These are phyloP conservation scores for Solanum lignicaule DNA, from an alignment of 257 asterid genomes.

Conservation along the genomic window DNA sequence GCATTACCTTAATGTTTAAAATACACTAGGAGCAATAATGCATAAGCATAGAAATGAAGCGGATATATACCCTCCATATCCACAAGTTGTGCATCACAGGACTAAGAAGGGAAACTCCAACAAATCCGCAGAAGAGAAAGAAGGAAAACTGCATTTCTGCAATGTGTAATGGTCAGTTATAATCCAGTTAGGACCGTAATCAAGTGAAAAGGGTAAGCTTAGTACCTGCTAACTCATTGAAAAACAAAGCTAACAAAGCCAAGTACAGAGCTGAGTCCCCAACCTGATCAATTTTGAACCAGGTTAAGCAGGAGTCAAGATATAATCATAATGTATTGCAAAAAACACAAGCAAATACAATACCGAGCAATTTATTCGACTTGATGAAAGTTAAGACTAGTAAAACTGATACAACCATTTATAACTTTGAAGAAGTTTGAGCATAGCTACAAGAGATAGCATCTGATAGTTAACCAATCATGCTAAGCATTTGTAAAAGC, in stretches of 20 bases:
- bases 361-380: neutral
- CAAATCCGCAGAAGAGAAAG: conserved; percentile 87
- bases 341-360: neutral
- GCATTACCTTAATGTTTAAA: neutral
- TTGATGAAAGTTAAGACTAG: neutral
- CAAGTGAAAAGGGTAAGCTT: neutral
- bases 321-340: neutral
- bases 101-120: conserved; percentile 82
- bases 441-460: neutral
- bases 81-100: conserved; percentile 98
- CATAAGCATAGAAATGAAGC: neutral
- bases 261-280: conserved; percentile 92
- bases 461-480: neutral
- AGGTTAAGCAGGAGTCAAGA: neutral
- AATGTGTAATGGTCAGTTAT: neutral
- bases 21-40: neutral
- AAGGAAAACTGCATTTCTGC: conserved; percentile 90
- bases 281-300: conserved; percentile 40
- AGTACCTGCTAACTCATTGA: conserved; percentile 81
- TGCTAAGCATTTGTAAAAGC: neutral
- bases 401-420: neutral
- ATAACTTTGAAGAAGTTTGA: neutral
- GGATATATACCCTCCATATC: conserved; percentile 90
- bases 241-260: conserved; percentile 72
- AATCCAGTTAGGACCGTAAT: neutral